Evolutionary conservation across 73 alveolate species (phyloP).

Genomic region (Urostyla sp.): DNA sequence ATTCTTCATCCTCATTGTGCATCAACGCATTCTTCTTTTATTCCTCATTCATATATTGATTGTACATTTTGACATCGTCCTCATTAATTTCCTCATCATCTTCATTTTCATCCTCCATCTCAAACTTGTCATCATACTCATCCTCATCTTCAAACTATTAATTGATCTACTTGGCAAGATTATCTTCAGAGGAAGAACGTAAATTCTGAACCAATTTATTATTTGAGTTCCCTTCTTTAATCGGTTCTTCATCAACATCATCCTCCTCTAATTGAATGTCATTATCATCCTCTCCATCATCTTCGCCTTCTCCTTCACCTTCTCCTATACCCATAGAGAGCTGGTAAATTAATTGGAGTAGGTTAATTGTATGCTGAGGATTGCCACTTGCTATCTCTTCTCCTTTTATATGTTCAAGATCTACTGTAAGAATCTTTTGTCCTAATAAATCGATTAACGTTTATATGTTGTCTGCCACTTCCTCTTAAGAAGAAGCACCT

Average conservation of each 20-base stretch:
- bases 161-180: constrained; percentile 7
- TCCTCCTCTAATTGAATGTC: background rate
- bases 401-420: constrained; percentile 58
- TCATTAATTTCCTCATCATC: constrained; percentile 54
- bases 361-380: constrained; percentile 52
- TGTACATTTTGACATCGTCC: constrained; percentile 35
- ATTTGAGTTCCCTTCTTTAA: background rate
- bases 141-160: background rate
- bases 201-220: too few relatives aligned
- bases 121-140: background rate
- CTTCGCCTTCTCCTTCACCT: constrained; percentile 2
- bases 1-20: constrained; percentile 26
- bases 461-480: constrained; percentile 17
- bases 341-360: constrained; percentile 37
- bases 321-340: constrained; percentile 18
- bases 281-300: constrained; percentile 7
- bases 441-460: constrained; percentile 48
- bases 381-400: constrained; percentile 55
- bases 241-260: constrained; percentile 19
- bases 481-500: constrained; percentile 36
- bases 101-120: constrained; percentile 30
- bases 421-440: constrained; percentile 33
- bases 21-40: background rate
- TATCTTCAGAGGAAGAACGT: constrained; percentile 36
- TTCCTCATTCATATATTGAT: constrained; percentile 2